Evolutionary conservation across 129 eudicot species (phyloP), one percentile per base, ranked within the genome.

Genomic region (Artemisia argyi): DNA sequence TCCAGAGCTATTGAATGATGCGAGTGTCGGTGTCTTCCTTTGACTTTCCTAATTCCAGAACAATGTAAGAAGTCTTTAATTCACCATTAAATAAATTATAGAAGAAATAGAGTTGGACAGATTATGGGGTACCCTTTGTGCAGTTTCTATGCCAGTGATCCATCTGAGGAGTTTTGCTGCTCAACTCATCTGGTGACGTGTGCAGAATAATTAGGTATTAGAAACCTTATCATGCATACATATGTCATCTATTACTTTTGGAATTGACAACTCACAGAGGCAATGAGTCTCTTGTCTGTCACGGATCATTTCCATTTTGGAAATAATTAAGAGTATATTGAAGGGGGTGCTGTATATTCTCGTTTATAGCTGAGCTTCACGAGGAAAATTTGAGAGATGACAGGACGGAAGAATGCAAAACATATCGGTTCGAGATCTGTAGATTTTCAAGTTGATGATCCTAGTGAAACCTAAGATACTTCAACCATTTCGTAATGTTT

Each of bases 41-140:
- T 32, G 55, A 72, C 73, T 42, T 49, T 61, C 77, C 68, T 72
- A 72, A 66, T 72, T 72, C 60, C 82, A 65, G 46, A 73, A 78
- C 66, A 63, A 66, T 57, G 67, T 76, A 63, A 46, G n/a, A 63
- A n/a, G 73, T 66, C 58, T 19, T 71, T 55, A 26, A 49, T 50
- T 64, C 68, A 70, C 26, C 60, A 16, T 44, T 62, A 61, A 53
- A 65, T 22, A 78, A 42, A 54, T 46, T 35, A 16, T 11, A 65
- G 68, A 44, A 55, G 44, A 65, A 18, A 64, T 17, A 72, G 68
- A 78, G 78, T 48, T 47, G 67, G 60, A 65, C 66, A 65, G 13
- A 55, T 44, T 17, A 64, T 72, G 62, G 19, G 61, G 42, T 64
- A 52, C 52, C 72, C 52, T 69, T 62, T 77, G 47, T 65, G 64